Percentiles rank a stretch among this genome's conserved stretches.
These are phyloP conservation scores for Collybia mongolica DNA, from an alignment of 768 basidiomycete species.

Conservation along the genomic window DNA sequence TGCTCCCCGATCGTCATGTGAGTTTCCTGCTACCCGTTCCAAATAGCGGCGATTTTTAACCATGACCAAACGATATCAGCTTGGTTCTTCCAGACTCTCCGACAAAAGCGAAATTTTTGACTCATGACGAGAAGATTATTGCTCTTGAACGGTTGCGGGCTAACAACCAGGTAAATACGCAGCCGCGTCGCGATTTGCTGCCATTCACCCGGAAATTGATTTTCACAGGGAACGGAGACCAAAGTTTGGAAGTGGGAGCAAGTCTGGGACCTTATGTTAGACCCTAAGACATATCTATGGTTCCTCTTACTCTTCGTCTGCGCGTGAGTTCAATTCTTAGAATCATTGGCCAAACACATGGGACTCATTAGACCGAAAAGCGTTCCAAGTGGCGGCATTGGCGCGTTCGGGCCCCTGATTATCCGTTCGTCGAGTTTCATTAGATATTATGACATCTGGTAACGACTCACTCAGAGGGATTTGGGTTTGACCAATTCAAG, in stretches of 20 bases:
- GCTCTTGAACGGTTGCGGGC: constrained; percentile 40
- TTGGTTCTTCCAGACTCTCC: constrained; percentile 45
- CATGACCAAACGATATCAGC: constrained; percentile 21
- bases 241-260: constrained; percentile 48
- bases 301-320: constrained; percentile 40
- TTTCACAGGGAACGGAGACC: constrained; percentile 34
- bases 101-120: constrained; percentile 37
- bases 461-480: constrained; percentile 25
- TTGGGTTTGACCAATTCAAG: constrained; percentile 38
- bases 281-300: constrained; percentile 43
- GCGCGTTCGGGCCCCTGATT: constrained; percentile 43
- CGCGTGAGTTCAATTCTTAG: constrained; percentile 24
- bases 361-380: constrained; percentile 14
- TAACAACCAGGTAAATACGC: constrained; percentile 33
- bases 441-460: neutral
- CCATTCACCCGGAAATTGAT: neutral
- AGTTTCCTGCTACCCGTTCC: constrained; percentile 3
- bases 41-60: neutral
- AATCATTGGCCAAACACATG: neutral
- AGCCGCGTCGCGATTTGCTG: neutral
- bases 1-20: constrained; percentile 35
- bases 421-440: constrained; percentile 23
- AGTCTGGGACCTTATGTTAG: constrained; percentile 33
- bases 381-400: constrained; percentile 38
- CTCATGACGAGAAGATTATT: constrained; percentile 37